Base-by-base conservation (phyloP, 768 basidiomycete genomes). In the Dioszegia hungarica region DNA sequence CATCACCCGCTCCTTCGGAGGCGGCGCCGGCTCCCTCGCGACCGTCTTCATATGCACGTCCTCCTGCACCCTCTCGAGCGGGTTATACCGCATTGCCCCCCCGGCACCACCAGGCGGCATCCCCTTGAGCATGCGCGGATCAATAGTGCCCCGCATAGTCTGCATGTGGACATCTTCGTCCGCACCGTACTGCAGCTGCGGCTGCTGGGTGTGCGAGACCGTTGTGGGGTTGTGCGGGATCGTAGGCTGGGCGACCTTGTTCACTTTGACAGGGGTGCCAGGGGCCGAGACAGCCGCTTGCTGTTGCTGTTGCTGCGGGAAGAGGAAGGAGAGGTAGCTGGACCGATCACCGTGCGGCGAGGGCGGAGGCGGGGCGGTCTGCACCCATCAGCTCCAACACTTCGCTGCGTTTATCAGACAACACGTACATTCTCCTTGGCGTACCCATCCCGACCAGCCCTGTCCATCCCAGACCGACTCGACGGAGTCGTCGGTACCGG, bases 91-190 rank as follows among this genome's bases (percentile, higher is more conserved):
- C 57, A 61, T 19, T 56, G 63, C 47, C 60, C n/a, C n/a, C n/a
- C 62, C 20, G 51, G 22, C 51, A 20, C 24, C 41, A 33, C n/a
- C 36, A 40, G 28, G 37, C 36, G 20, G 69, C 62, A 25, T 73
- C 67, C 43, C 64, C 46, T 69, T 69, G 31, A 75, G 61, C 63
- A 73, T 62, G 17, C 63, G 59, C 1, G 74, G 72, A 45, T 68
- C 67, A 62, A 73, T 59, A 4, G 65, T 60, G 40, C 64, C 67
- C 72, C 84, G 88, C 27, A 87, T 83, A 0, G 90, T 89, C 61
- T 84, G 83, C 89, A 90, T 90, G 69, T 85, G 85, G 5, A 88
- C 78, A 70, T 90, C 87, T 27, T 69, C 73, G 34, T 45, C 29
- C 36, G 53, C 27, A 34, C 25, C 36, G 28, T 63, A 49, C n/a